These are phyloP conservation scores for Patellaria atrata DNA, from an alignment of 495 filamentous ascomycete species.

Conservation along the genomic window DNA sequence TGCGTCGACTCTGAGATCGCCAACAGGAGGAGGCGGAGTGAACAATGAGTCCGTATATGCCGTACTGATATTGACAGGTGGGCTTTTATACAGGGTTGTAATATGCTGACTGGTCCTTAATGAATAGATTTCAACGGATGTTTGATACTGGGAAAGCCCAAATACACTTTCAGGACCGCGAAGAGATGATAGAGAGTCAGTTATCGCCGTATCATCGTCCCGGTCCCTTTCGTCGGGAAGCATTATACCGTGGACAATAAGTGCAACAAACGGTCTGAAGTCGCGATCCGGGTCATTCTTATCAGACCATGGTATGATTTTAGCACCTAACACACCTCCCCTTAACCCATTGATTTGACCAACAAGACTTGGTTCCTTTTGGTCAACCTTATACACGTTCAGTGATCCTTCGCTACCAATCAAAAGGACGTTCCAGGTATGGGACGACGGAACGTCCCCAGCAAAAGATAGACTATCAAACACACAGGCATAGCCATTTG, in stretches of 20 bases:
- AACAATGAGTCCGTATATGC: slow-evolving; percentile 40
- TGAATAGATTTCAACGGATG: slow-evolving; percentile 74
- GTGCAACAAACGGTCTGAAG: slow-evolving; percentile 50
- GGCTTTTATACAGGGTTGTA: slow-evolving; percentile 50
- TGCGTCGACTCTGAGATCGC: slow-evolving; percentile 54
- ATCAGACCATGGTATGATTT: slow-evolving; percentile 50
- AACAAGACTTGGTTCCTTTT: slow-evolving; percentile 47
- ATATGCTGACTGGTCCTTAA: slow-evolving; percentile 52
- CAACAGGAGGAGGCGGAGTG: slow-evolving; percentile 46
- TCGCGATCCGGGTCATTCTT: slow-evolving; percentile 29
- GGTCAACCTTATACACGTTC: slow-evolving; percentile 55
- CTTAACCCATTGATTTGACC: slow-evolving; percentile 58
- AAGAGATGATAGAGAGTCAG: slow-evolving; percentile 16
- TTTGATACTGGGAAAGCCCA: slow-evolving; percentile 52
- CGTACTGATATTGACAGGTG: slow-evolving; percentile 31
- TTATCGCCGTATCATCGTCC: slow-evolving; percentile 6
- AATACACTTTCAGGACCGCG: slow-evolving; percentile 21
- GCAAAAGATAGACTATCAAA: slow-evolving; percentile 52
- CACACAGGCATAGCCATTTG: slow-evolving; percentile 58
- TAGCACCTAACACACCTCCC: slow-evolving; percentile 69
- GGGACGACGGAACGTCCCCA: slow-evolving; percentile 32
- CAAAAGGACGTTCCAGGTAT: slow-evolving; percentile 53
- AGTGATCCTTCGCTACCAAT: slow-evolving; percentile 62
- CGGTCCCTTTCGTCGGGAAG: slow-evolving; percentile 14
- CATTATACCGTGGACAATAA: slow-evolving; percentile 61